phyloP scores from a whole-genome alignment of 208 protist genomes.

The Acanthamoeba triangularis region DNA sequence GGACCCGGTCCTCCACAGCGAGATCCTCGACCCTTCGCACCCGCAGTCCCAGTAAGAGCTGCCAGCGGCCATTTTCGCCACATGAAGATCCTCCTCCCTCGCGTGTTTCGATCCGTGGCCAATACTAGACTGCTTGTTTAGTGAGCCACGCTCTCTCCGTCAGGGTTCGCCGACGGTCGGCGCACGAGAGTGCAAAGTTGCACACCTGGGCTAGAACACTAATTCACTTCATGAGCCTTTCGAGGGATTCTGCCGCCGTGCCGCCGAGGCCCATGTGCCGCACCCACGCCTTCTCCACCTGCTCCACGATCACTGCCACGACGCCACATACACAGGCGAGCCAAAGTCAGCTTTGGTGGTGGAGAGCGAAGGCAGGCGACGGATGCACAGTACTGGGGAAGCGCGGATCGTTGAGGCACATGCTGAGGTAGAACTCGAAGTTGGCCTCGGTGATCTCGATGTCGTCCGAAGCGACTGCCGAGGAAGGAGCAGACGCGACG shows the following conservation, averaged over 20 bases:
- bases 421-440: background rate
- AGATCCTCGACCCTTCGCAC: constrained; percentile 55
- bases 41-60: background rate
- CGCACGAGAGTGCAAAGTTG: no score
- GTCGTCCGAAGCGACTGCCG: background rate
- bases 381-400: background rate
- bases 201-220: no score
- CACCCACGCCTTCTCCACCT: constrained; percentile 6
- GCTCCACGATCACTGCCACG: background rate
- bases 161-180: no score
- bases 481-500: background rate
- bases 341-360: no score
- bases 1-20: constrained; percentile 41
- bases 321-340: background rate
- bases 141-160: background rate
- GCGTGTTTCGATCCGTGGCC: no score
- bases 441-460: background rate
- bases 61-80: background rate
- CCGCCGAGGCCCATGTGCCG: background rate
- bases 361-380: no score
- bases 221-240: background rate
- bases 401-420: background rate
- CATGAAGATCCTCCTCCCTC: no score
- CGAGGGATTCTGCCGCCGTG: background rate
- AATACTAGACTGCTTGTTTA: background rate